Evolutionary conservation across 2,329 filamentous ascomycete genomes (phyloP), one percentile per base, ranked within the genome.

Genomic region (Colletotrichum caudatum): DNA sequence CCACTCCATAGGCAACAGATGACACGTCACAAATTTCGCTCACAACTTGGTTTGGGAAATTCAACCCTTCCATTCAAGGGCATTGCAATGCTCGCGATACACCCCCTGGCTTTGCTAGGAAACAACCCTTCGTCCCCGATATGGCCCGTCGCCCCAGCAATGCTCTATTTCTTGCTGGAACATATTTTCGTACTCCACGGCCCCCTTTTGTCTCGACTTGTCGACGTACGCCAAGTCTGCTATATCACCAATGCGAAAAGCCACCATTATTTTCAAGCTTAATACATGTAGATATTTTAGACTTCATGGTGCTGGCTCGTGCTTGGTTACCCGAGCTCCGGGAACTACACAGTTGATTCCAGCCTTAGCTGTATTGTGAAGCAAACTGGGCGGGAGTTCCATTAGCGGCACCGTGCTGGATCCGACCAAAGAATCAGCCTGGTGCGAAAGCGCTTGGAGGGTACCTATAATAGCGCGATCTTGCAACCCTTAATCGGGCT

Each of bases 141-240:
- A 20, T 6, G 20, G 16, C 16, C 5, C 20, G 16, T 44, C 18
- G 41, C 41, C 2, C 46, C 4, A 12, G 8, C 6, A 23, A 23
- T 48, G 1, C n/a, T 48, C n/a, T 50, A 23, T 5, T 23, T 12
- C 46, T 39, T 26, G 23, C 29, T 8, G 12, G 26, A 23, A 18
- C 18, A 44, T 11, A 23, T 35, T 20, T 54, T 54, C 54, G 7
- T 37, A 9, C 26, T 9, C 5, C 35, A 33, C 37, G 18, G 41
- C 9, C 48, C 23, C 23, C n/a, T 44, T 20, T 11, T 16, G 9
- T 11, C n/a, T 37, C 11, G 2, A 51, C 23, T 63, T 23, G 9
- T 54, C 54, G 48, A 63, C 60, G 60, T 63, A 29, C 23, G 48
- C 60, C 48, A 63, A 63, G 60, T 44, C 9, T 29, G 23, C 44